phyloP scores from a whole-genome alignment of 257 asterid genomes.

The Solanum etuberosum region DNA sequence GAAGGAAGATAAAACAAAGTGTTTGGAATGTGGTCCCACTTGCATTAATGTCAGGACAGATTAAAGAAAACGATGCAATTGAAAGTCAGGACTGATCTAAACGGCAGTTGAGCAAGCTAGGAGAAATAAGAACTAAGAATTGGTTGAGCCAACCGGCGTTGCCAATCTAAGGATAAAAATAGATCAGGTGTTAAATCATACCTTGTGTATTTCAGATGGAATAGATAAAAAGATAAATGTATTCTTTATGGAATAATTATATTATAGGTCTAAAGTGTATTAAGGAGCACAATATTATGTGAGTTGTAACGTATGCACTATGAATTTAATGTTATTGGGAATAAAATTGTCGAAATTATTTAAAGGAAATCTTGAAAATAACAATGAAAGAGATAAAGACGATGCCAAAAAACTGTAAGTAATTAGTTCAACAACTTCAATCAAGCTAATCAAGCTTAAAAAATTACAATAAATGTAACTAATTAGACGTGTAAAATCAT shows the following conservation, averaged over 20 bases:
- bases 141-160: not conserved
- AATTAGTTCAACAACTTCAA: not conserved
- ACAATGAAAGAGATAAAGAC: not conserved
- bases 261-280: not conserved
- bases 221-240: not conserved
- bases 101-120: not conserved
- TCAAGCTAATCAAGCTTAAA: not conserved
- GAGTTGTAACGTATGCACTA: not conserved
- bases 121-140: not conserved
- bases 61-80: not conserved
- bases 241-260: not conserved
- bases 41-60: not conserved
- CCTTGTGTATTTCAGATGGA: not conserved
- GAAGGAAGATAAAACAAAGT: not conserved
- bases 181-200: not conserved
- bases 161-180: not conserved
- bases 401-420: not conserved
- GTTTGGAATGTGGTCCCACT: not conserved
- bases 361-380: not conserved
- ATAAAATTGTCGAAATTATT: not conserved
- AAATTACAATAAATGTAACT: not conserved
- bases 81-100: not conserved
- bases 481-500: not conserved
- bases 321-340: not conserved
- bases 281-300: not conserved